Conservation (phyloP, 495 filamentous ascomycete genomes). For the Annulohypoxylon bovei region DNA sequence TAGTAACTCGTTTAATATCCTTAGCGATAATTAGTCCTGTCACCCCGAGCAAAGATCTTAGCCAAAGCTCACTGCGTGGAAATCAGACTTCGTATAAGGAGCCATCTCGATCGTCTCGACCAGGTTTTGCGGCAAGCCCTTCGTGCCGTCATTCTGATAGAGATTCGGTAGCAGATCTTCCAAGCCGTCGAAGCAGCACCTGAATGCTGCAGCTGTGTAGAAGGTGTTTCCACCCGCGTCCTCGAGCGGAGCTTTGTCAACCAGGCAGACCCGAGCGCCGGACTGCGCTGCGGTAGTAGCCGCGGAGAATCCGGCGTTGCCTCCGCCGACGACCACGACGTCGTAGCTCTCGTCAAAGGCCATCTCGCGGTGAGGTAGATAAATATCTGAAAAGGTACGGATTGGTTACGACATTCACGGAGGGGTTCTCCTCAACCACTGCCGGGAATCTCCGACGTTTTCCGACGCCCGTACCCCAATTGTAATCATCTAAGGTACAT, state of each 20-base stretch:
- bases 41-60: neutral
- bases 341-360: conserved; percentile 48
- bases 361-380: conserved; percentile 8
- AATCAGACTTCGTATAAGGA: conserved; percentile 43
- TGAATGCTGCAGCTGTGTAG: conserved; percentile 68
- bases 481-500: neutral
- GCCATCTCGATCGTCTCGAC: conserved; percentile 53
- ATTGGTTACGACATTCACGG: neutral
- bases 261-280: conserved; percentile 55
- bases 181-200: conserved; percentile 59
- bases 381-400: neutral
- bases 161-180: conserved; percentile 53
- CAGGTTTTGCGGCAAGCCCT: conserved; percentile 51
- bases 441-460: conserved; percentile 5
- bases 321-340: conserved; percentile 65
- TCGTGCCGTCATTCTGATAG: conserved; percentile 46
- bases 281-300: conserved; percentile 59
- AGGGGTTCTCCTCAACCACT: neutral
- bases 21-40: conserved; percentile 2
- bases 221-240: conserved; percentile 68
- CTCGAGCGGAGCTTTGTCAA: conserved; percentile 62
- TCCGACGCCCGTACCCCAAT: conserved; percentile 22
- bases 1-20: conserved; percentile 63
- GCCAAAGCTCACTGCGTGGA: conserved; percentile 30
- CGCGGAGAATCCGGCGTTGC: conserved; percentile 69